phyloP scores from a whole-genome alignment of 2,329 filamentous ascomycete species.

The Podosphaera leucotricha region DNA sequence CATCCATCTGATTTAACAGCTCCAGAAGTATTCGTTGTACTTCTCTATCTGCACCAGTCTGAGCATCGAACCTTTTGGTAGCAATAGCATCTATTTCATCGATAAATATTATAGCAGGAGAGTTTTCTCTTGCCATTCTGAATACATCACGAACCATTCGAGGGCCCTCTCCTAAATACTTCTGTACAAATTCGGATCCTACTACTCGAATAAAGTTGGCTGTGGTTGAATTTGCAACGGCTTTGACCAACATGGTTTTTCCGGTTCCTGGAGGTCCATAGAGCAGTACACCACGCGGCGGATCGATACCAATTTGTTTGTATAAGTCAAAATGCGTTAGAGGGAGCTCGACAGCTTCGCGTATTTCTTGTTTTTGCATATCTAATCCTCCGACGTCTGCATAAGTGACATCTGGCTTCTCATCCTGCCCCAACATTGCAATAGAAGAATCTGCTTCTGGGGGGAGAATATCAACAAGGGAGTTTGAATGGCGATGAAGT shows the following conservation, averaged over 20 bases:
- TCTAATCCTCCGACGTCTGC: conserved; percentile 93
- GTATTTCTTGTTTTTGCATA: conserved; percentile 99
- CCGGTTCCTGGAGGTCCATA: conserved; percentile 92
- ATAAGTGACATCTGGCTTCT: conserved; percentile 97
- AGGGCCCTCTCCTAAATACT: conserved; percentile 91
- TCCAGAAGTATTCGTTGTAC: conserved; percentile 96
- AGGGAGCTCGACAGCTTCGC: conserved; percentile 89
- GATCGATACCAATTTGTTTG: conserved; percentile 97
- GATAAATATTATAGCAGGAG: conserved; percentile 96
- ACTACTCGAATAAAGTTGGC: conserved; percentile 97
- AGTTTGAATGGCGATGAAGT: conserved; percentile 93
- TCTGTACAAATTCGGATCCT: conserved; percentile 95
- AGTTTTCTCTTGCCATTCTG: conserved; percentile 96
- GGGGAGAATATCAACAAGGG: conserved; percentile 94
- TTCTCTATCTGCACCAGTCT: conserved; percentile 92
- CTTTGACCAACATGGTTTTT: conserved; percentile 96
- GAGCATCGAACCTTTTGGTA: conserved; percentile 96
- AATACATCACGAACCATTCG: conserved; percentile 99
- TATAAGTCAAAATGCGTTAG: conserved; percentile 94
- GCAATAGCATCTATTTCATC: conserved; percentile 98
- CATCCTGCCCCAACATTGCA: conserved; percentile 85
- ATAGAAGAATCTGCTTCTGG: conserved; percentile 97
- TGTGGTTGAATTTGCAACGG: conserved; percentile 92
- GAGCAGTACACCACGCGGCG: conserved; percentile 81
- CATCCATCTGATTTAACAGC: conserved; percentile 97